Conservation (phyloP, 2,329 filamentous ascomycete genomes). For the Seiridium unicorne region DNA sequence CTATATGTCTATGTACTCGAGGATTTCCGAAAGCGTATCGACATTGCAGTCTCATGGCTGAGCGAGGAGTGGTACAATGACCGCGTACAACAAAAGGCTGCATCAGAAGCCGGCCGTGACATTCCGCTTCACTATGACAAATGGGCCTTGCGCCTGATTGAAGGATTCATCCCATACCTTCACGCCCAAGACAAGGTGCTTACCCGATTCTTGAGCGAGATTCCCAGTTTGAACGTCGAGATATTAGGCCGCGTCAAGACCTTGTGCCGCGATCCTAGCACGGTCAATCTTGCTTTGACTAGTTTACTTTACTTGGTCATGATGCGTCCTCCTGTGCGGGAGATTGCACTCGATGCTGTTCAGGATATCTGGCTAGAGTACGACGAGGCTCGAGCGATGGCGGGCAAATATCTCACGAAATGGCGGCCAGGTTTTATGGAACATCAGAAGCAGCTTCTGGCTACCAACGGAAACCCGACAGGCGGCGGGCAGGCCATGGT, state of each 20-base stretch:
- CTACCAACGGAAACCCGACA: background rate
- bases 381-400: slow-evolving; percentile 62
- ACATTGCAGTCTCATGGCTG: slow-evolving; percentile 88
- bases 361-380: slow-evolving; percentile 67
- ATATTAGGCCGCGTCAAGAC: slow-evolving; percentile 72
- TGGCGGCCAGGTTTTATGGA: slow-evolving; percentile 57
- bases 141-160: slow-evolving; percentile 78
- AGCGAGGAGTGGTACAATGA: slow-evolving; percentile 99
- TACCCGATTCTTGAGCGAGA: slow-evolving; percentile 87
- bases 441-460: slow-evolving; percentile 7
- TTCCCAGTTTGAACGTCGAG: slow-evolving; percentile 72
- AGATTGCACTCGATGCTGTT: slow-evolving; percentile 62
- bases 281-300: slow-evolving; percentile 61
- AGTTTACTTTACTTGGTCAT: slow-evolving; percentile 67
- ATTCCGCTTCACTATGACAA: slow-evolving; percentile 70
- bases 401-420: slow-evolving; percentile 60
- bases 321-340: slow-evolving; percentile 63
- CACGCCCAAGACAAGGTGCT: slow-evolving; percentile 87
- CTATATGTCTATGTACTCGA: slow-evolving; percentile 86
- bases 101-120: slow-evolving; percentile 37
- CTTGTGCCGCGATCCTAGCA: slow-evolving; percentile 64
- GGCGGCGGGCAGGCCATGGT: background rate
- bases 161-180: slow-evolving; percentile 87
- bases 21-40: slow-evolving; percentile 87
- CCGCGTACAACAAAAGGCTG: slow-evolving; percentile 47